Conservation (phyloP, 805 yeast genomes). For the Wickerhamiella parazyma region DNA sequence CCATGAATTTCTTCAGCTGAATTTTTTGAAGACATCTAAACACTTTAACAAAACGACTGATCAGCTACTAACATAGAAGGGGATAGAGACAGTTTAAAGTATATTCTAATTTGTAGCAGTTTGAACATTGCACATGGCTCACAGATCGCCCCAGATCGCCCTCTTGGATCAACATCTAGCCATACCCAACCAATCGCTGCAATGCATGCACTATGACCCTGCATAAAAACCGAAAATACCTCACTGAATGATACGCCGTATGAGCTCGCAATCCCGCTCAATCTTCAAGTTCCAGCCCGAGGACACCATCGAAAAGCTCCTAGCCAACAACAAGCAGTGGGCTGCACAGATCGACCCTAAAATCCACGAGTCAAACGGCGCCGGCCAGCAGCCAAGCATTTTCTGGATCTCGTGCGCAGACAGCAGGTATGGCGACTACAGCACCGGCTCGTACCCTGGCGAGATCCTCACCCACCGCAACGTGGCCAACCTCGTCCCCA, state of each 20-base stretch:
- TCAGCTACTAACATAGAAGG: conserved; percentile 24
- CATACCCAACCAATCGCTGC: neutral
- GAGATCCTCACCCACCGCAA: conserved; percentile 82
- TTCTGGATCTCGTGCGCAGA: conserved; percentile 92
- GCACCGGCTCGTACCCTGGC: conserved; percentile 72
- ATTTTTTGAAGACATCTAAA: conserved; percentile 23
- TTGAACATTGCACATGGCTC: too few species aligned
- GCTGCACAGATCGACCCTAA: conserved; percentile 32
- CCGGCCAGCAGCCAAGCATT: conserved; percentile 87
- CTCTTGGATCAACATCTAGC: neutral
- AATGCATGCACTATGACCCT: neutral
- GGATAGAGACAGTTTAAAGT: too few species aligned
- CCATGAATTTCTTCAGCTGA: conserved; percentile 33
- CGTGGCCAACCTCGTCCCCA: conserved; percentile 64
- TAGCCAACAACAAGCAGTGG: conserved; percentile 34
- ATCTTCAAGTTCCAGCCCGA: conserved; percentile 24
- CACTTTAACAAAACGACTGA: conserved; percentile 31
- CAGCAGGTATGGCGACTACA: conserved; percentile 72
- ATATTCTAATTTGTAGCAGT: too few species aligned
- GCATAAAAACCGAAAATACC: conserved; percentile 4
- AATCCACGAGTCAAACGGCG: conserved; percentile 49
- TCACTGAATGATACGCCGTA: conserved; percentile 4
- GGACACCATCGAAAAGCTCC: conserved; percentile 26
- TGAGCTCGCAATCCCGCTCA: neutral
- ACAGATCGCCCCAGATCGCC: neutral